phyloP scores from a whole-genome alignment of 768 basidiomycete species.

The Trametes punicea region DNA sequence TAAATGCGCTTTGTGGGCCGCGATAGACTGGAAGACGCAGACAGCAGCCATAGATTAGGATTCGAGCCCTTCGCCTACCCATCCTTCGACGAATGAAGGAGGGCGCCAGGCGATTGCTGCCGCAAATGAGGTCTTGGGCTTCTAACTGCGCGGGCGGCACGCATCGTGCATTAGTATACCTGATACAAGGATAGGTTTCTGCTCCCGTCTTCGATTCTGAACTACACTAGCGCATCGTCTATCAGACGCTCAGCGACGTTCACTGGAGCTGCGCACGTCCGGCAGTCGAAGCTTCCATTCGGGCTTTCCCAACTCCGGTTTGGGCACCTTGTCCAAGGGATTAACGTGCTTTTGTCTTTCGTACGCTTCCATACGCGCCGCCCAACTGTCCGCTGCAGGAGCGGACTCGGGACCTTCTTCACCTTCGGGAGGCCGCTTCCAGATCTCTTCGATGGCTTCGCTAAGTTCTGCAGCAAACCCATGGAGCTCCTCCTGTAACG shows the following conservation, averaged over 20 bases:
- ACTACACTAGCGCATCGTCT: neutral
- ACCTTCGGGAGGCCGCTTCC: slow-evolving; percentile 45
- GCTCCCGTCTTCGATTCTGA: neutral
- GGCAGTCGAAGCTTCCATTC: slow-evolving; percentile 26
- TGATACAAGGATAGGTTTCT: slow-evolving; percentile 1
- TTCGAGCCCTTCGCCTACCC: slow-evolving; percentile 35
- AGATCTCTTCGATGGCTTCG: slow-evolving; percentile 60
- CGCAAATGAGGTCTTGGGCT: slow-evolving; percentile 27
- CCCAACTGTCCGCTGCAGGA: slow-evolving; percentile 24
- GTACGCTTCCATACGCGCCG: slow-evolving; percentile 28
- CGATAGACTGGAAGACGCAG: slow-evolving; percentile 39
- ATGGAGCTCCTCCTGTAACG: slow-evolving; percentile 57
- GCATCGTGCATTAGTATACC: neutral
- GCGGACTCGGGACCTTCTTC: slow-evolving; percentile 27
- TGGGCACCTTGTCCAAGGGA: slow-evolving; percentile 29
- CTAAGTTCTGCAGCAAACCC: slow-evolving; percentile 56
- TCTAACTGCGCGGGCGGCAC: neutral
- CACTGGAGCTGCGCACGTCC: neutral
- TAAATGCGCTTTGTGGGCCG: slow-evolving; percentile 38
- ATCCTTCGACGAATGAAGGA: slow-evolving; percentile 1
- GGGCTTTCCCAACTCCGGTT: slow-evolving; percentile 25
- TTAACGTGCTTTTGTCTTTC: slow-evolving; percentile 26
- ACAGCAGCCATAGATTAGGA: slow-evolving; percentile 42
- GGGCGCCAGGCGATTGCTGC: slow-evolving; percentile 25
- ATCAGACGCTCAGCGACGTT: neutral